Base-by-base conservation (phyloP, 2,329 filamentous ascomycete species). In the Hortaea werneckii region DNA sequence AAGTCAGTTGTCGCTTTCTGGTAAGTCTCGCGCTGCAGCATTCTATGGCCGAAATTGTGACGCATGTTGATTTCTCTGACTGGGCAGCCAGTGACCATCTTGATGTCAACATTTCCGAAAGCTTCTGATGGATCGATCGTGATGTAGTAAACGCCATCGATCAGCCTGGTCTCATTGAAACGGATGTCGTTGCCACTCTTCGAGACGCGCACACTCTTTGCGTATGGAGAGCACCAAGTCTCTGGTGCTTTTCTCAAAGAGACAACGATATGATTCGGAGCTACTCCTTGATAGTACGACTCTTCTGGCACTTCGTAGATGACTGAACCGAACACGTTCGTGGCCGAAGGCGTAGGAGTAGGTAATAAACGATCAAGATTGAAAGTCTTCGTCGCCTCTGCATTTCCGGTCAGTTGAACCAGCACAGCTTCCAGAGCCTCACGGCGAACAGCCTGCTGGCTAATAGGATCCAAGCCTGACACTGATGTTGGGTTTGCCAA, bases 351-450 rank as follows among this genome's bases (percentile, higher is more conserved):
- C 4, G 47, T 48, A 1, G 52, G 42, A 2, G 39, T 13, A 7
- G 59, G 58, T n/a, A 62, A 47, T 20, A 63, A 47, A 32, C 60
- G 54, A 27, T 53, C 50, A 20, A 60, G 29, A 44, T 61, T 56
- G 44, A 58, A 45, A 9, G 34, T 43, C 30, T 50, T 54, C 5
- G 52, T 47, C 8, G 37, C 34, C 9, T 58, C 52, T 6, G 49
- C 45, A 5, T 47, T 40, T 20, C 50, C 50, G 9, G 51, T 48
- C 13, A 46, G 30, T 29, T 48, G 44, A 26, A 40, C 46, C 8
- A 61, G 44, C 7, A 55, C 52, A 6, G 43, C 13, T 6, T 34
- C 20, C 5, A 60, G 52, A 10, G 53, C 53, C 29, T 55, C 32
- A 3, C n/a, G 8, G 32, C 32, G 32, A 4, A 35, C 32, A 9